phyloP scores from a whole-genome alignment of 2,329 filamentous ascomycete species.

The Dactylellina drechsleri region DNA sequence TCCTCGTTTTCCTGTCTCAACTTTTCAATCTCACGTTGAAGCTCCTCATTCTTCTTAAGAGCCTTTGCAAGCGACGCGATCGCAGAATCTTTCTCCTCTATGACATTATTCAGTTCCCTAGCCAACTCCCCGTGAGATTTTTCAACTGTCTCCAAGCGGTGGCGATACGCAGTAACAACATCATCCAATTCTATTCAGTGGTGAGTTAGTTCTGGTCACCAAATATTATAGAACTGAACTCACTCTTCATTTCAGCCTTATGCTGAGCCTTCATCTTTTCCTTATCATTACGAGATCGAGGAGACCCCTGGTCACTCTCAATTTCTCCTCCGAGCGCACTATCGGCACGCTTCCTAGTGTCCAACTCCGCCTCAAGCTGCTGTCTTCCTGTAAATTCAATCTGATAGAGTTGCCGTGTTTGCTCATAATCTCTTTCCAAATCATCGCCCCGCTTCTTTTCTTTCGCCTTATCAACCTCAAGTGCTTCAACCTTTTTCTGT shows the following conservation, averaged over 20 bases:
- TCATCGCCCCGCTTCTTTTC: slow-evolving; percentile 55
- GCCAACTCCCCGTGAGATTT: slow-evolving; percentile 51
- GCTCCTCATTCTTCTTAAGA: slow-evolving; percentile 27
- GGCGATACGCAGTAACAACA: slow-evolving; percentile 53
- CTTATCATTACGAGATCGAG: slow-evolving; percentile 33
- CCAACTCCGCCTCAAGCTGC: slow-evolving; percentile 55
- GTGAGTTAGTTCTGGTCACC: slow-evolving; percentile 10
- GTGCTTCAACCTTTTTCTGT: slow-evolving; percentile 57
- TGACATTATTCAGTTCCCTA: slow-evolving; percentile 50
- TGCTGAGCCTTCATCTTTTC: slow-evolving; percentile 56
- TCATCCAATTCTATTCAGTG: slow-evolving; percentile 55
- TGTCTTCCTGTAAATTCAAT: slow-evolving; percentile 55
- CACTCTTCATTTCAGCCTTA: slow-evolving; percentile 57
- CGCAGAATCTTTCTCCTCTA: slow-evolving; percentile 57
- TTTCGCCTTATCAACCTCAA: slow-evolving; percentile 56
- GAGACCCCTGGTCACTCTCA: slow-evolving; percentile 55
- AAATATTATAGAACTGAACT: slow-evolving; percentile 20
- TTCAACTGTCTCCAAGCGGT: slow-evolving; percentile 56
- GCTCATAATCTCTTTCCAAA: slow-evolving; percentile 56
- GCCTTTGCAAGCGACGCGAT: slow-evolving; percentile 55
- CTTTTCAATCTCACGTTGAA: slow-evolving; percentile 29
- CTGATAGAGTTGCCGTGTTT: slow-evolving; percentile 55
- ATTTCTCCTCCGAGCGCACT: slow-evolving; percentile 56
- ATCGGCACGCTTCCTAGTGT: slow-evolving; percentile 53
- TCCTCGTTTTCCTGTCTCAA: slow-evolving; percentile 56